Evolutionary conservation across 192 early-diverging fungal species (phyloP).

Genomic region (Rhizophlyctis rosea): DNA sequence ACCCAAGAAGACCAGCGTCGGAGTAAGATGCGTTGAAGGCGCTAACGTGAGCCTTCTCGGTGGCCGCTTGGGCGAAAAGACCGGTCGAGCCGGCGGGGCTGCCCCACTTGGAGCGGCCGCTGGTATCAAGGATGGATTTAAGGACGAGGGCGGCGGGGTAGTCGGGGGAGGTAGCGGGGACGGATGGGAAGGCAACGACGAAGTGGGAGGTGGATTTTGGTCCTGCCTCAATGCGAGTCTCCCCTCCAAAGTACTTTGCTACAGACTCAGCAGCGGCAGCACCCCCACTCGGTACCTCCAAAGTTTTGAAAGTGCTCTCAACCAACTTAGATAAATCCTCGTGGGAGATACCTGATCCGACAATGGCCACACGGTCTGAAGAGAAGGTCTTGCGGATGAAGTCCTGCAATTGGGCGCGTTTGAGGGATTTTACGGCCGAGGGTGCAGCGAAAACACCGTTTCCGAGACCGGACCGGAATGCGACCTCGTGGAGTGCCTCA

Average conservation of each 20-base stretch:
- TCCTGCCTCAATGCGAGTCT: conserved; percentile 69
- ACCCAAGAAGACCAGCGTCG: conserved; percentile 88
- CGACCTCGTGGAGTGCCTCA: conserved; percentile 82
- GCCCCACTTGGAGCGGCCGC: conserved; percentile 47
- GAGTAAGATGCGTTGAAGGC: conserved; percentile 86
- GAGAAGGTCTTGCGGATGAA: conserved; percentile 73
- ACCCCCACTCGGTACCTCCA: too few species aligned
- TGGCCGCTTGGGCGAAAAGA: conserved; percentile 63
- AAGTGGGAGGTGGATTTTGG: conserved; percentile 55
- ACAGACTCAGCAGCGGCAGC: conserved; percentile 29
- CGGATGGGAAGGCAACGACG: conserved; percentile 79
- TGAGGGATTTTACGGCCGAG: conserved; percentile 56
- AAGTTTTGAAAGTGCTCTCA: conserved; percentile 40
- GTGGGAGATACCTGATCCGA: conserved; percentile 80
- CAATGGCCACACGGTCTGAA: conserved; percentile 73
- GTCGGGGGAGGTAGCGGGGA: conserved; percentile 53
- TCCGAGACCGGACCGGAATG: conserved; percentile 92
- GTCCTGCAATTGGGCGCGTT: conserved; percentile 64
- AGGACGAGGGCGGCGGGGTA: conserved; percentile 62
- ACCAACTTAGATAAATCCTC: conserved; percentile 66
- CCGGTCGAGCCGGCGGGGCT: conserved; percentile 29
- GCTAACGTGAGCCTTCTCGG: conserved; percentile 44
- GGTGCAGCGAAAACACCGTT: conserved; percentile 85
- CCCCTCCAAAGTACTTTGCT: conserved; percentile 76
- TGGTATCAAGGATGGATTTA: conserved; percentile 43